Evolutionary conservation across 2,329 filamentous ascomycete species (phyloP), one percentile per base, ranked within the genome.

Genomic region (Sclerotinia subarctica): DNA sequence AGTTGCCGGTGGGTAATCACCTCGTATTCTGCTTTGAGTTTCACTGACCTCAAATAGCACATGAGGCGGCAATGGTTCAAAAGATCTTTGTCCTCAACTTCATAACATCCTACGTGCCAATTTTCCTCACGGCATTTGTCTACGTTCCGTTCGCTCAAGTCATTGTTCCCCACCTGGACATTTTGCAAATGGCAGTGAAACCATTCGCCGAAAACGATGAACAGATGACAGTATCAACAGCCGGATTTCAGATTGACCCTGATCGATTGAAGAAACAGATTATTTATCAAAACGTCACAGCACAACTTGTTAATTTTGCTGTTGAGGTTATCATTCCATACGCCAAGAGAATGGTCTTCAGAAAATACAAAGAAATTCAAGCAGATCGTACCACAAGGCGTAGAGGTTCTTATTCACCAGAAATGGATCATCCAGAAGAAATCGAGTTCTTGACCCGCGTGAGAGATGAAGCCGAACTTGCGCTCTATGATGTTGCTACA

Each of bases 51-150:
- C 10, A 7, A 32, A 13, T 71, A 88, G 89, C 89, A 19, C 91
- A 97, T 75, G 88, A 96, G 69, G 87, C 91, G 26, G 91, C 94
- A 1, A 86, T 97, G 76, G 92, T 95, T 0, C 89, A 92, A 69
- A 99, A 99, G 82, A 90, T 96, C 46, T 98, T 99, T 76, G 88
- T 98, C 19, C 86, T 98, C 76, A 96, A 97, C 81, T 97, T 97
- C 80, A 94, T 98, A 79, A 96, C 93, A 7, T 96, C 94, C 0
- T 98, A 97, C 78, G 88, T 96, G 64, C 91, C 93, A 0, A 89
- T 96, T n/a, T 89, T 96, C 76, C 85, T 98, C 24, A 97, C 94
- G 0, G 92, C 94, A 0, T 98, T 97, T 74, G 88, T 97, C 71
- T 98, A 97, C 75, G 92, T 97, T 26, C 94, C 94, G 0, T 98